These are phyloP conservation scores for Syzygium syzygioides DNA, from an alignment of 441 rosid genomes.

Conservation along the genomic window DNA sequence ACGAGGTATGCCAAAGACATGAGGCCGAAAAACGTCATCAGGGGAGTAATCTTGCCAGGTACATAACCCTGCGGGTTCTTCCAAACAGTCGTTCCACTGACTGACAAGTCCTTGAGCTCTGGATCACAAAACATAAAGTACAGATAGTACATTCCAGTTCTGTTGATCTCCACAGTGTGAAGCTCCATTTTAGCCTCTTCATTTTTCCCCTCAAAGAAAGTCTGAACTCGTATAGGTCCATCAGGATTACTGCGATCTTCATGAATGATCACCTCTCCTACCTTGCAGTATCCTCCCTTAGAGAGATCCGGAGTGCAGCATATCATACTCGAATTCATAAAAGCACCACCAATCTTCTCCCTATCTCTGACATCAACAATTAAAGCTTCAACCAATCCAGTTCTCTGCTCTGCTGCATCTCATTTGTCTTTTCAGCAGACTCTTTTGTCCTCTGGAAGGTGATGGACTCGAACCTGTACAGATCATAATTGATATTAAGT, in stretches of 20 bases:
- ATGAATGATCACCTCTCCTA: conserved; percentile 29
- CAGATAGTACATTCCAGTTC: conserved; percentile 30
- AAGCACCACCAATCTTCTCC: conserved; percentile 22
- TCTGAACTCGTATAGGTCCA: conserved; percentile 22
- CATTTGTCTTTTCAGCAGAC: conserved; percentile 18
- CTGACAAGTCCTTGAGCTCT: conserved; percentile 12
- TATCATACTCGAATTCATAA: conserved; percentile 20
- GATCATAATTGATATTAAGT: not conserved
- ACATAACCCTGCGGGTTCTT: conserved; percentile 30
- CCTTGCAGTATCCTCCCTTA: conserved; percentile 22
- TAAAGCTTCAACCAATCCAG: conserved; percentile 29
- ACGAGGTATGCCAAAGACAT: conserved; percentile 29
- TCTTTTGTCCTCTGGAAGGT: conserved; percentile 23
- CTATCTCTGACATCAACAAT: conserved; percentile 25
- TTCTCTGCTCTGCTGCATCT: conserved; percentile 37
- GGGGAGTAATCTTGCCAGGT: conserved; percentile 32
- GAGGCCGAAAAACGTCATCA: conserved; percentile 25
- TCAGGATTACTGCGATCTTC: conserved; percentile 7
- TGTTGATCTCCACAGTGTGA: conserved; percentile 20
- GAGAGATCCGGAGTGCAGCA: conserved; percentile 27
- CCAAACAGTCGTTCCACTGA: conserved; percentile 30
- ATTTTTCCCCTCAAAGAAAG: conserved; percentile 27
- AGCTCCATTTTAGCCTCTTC: conserved; percentile 24
- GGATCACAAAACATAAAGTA: conserved; percentile 36
- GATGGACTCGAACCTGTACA: conserved; percentile 27